Evolutionary conservation across 192 early-diverging fungal genomes (phyloP).

Genomic region (Powellomyces hirtus): DNA sequence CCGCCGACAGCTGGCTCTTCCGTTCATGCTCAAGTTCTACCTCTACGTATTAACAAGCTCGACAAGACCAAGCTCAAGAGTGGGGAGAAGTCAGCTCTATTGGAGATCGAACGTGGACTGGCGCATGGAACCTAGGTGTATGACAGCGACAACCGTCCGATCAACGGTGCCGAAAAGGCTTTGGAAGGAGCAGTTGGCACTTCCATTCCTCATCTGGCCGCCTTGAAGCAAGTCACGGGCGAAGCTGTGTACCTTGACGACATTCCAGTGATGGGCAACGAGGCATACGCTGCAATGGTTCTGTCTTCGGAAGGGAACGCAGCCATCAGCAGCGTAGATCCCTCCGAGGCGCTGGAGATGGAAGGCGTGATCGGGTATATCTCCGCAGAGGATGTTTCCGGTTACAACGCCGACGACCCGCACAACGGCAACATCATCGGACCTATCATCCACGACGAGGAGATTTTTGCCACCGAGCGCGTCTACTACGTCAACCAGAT

Average conservation of each 20-base stretch:
- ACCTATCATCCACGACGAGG: conserved; percentile 68
- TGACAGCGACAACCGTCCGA: neutral
- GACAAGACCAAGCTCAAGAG: conserved; percentile 1
- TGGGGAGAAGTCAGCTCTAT: conserved; percentile 23
- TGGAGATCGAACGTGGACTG: conserved; percentile 32
- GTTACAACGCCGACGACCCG: conserved; percentile 42
- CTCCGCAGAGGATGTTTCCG: conserved; percentile 68
- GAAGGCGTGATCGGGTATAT: conserved; percentile 69
- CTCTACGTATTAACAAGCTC: conserved; percentile 29
- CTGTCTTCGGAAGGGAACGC: conserved; percentile 67
- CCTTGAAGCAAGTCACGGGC: conserved; percentile 81
- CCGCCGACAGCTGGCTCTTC: conserved; percentile 37
- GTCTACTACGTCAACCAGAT: conserved; percentile 72
- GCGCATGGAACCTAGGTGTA: conserved; percentile 32
- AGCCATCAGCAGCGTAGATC: conserved; percentile 54
- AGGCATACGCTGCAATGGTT: conserved; percentile 70
- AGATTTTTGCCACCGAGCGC: conserved; percentile 69
- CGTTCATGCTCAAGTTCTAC: conserved; percentile 34
- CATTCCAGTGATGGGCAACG: conserved; percentile 67
- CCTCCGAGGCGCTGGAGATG: conserved; percentile 53
- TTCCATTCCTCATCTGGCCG: conserved; percentile 67
- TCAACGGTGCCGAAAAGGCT: conserved; percentile 7
- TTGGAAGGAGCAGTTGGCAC: conserved; percentile 53
- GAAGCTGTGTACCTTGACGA: conserved; percentile 83
- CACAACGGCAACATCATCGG: conserved; percentile 51